Conservation (phyloP, 192 early-diverging fungal genomes). For the Gryganskiella cystojenkinii region DNA sequence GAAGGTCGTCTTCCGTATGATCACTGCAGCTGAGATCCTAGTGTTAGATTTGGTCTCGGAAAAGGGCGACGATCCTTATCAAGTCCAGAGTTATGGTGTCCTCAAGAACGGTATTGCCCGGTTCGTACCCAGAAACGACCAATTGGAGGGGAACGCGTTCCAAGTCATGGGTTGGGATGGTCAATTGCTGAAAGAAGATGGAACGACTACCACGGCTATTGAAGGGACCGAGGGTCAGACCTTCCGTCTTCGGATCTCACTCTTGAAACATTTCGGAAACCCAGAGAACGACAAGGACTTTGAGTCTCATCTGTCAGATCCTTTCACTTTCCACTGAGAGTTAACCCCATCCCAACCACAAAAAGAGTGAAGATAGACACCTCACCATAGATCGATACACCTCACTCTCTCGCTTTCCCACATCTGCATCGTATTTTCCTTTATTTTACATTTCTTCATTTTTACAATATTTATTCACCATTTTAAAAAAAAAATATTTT, state of each 20-base stretch:
- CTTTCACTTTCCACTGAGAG: conserved; percentile 9
- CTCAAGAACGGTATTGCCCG: conserved; percentile 37
- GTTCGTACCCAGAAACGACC: conserved; percentile 35
- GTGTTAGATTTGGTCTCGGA: conserved; percentile 37
- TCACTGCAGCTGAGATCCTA: conserved; percentile 30
- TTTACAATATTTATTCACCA: not conserved
- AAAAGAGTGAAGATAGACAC: not conserved
- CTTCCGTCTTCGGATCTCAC: conserved; percentile 49
- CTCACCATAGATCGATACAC: not conserved
- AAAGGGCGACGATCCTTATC: conserved; percentile 29
- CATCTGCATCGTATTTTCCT: no score
- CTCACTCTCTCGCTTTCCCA: not conserved
- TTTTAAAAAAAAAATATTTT: not conserved
- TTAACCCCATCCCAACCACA: no score
- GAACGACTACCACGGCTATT: not conserved
- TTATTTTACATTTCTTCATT: no score
- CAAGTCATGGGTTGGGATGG: conserved; percentile 47
- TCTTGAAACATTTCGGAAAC: conserved; percentile 55
- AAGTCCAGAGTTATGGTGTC: conserved; percentile 40
- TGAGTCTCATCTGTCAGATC: conserved; percentile 39
- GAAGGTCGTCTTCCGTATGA: conserved; percentile 47
- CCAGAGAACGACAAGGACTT: conserved; percentile 45
- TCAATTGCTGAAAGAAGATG: conserved; percentile 17
- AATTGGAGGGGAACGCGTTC: conserved; percentile 42
- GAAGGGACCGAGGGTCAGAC: not conserved